Evolutionary conservation across 768 basidiomycete species (phyloP), one percentile per base, ranked within the genome.

Genomic region (Boletus rubroflammeus): DNA sequence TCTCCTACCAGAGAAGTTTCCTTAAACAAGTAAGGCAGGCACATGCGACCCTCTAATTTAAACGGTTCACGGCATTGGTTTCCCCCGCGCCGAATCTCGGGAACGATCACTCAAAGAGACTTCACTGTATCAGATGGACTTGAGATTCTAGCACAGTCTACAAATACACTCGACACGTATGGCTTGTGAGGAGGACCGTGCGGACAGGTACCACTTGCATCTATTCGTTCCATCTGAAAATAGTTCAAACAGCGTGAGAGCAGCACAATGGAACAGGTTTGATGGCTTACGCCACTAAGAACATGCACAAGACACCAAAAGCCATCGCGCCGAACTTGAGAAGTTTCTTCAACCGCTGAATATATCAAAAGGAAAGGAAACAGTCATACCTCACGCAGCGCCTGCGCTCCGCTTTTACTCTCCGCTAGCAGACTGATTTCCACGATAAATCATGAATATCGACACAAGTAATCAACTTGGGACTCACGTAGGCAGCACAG

Each of bases 251-350:
- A 47, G 41, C 58, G 60, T 67, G 58, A 66, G 61, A 65, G 29
- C 52, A 50, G 47, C 46, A 52, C 49, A 46, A 38, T 61, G 35
- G 42, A 32, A 53, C 51, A 54, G 25, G 19, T 56, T 21, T 50
- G 47, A 65, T 47, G 60, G 82, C 89, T 83, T 80, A 93, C 88
- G 90, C 90, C 68, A 93, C 90, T 67, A 89, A 69, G 70, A 92
- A 86, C 93, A 96, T 96, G 77, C 92, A 94, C 66, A 81, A 68
- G 61, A 95, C 93, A 29, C 93, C 93, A 69, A 96, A 81, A 45
- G 82, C 82, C 93, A 96, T 95, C 55, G 92, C 93, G 55, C 79
- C 86, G 73, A 95, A 94, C 92, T 95, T 71, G 50, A 57, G 60
- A 70, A 58, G 44, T 53, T 41, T 48, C 48, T 56, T 69, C 54